Evolutionary conservation across 1,139 yeast species (phyloP).

Genomic region (Dujonia santamariae): DNA sequence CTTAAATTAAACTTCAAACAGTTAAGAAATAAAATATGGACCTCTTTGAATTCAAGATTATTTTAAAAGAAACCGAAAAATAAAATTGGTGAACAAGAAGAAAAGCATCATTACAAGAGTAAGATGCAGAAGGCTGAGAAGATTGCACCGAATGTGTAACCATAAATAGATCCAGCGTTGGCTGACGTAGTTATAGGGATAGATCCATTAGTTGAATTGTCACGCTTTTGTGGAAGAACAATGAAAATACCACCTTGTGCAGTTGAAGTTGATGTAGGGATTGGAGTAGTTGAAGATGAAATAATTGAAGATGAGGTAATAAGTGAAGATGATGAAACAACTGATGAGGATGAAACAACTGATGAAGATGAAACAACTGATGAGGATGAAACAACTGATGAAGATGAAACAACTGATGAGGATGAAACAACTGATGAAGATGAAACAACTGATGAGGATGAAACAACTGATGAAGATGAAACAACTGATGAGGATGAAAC

Average conservation of each 20-base stretch:
- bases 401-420: background rate
- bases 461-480: too few species aligned
- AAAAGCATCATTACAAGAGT: constrained; percentile 2
- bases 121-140: constrained; percentile 1
- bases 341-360: too few species aligned
- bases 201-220: background rate
- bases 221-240: background rate
- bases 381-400: too few species aligned
- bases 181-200: background rate
- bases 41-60: too few species aligned
- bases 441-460: too few species aligned
- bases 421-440: background rate
- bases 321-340: too few species aligned
- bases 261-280: constrained; percentile 1
- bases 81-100: constrained; percentile 3
- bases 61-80: constrained; percentile 4
- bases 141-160: constrained; percentile 3
- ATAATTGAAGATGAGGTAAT: background rate
- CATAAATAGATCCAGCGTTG: background rate
- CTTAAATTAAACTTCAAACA: background rate
- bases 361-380: too few species aligned
- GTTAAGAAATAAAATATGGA: too few species aligned
- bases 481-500: constrained; percentile 1
- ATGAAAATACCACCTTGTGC: background rate
- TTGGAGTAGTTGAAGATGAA: constrained; percentile 2